These are phyloP conservation scores for Microthyrium microscopicum DNA, from an alignment of 2,329 filamentous ascomycete genomes.

Conservation along the genomic window DNA sequence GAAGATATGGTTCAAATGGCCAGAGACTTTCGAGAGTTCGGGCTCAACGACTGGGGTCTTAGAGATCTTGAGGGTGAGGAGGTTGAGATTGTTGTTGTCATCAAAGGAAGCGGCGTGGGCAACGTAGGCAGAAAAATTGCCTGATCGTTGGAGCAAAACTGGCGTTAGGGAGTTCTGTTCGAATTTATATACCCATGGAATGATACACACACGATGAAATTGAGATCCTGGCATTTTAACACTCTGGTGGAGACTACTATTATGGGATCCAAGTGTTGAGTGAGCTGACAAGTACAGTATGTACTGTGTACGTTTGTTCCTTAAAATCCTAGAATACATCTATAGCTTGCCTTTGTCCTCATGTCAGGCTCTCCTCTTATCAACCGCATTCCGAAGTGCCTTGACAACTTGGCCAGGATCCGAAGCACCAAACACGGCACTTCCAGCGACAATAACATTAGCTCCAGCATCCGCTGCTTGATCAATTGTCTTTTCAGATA, in stretches of 20 bases:
- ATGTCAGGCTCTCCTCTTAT: slow-evolving; percentile 41
- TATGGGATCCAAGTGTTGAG: too few species aligned
- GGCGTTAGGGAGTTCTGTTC: too few species aligned
- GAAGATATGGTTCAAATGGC: slow-evolving; percentile 68
- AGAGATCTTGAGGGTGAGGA: slow-evolving; percentile 49
- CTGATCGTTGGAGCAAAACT: too few species aligned
- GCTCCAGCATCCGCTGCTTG: slow-evolving; percentile 89
- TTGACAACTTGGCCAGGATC: slow-evolving; percentile 76
- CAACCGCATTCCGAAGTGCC: slow-evolving; percentile 63
- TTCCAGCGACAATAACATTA: slow-evolving; percentile 95
- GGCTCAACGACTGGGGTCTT: slow-evolving; percentile 79
- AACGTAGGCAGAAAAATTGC: slow-evolving; percentile 88
- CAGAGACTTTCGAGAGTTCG: slow-evolving; percentile 75
- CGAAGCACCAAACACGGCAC: slow-evolving; percentile 83
- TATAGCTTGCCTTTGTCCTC: too few species aligned
- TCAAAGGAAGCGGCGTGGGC: slow-evolving; percentile 84
- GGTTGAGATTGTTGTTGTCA: slow-evolving; percentile 64
- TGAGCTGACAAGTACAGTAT: too few species aligned
- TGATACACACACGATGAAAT: too few species aligned
- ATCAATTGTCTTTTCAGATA: slow-evolving; percentile 78
- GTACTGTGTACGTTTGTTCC: too few species aligned
- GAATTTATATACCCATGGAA: too few species aligned
- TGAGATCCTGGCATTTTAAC: too few species aligned
- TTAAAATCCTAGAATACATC: too few species aligned
- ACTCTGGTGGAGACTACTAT: too few species aligned